A percentile compares a stretch with the other conserved stretches of the same genome.
These are phyloP conservation scores for Penicillium coffeae DNA, from an alignment of 495 filamentous ascomycete species.

Conservation along the genomic window DNA sequence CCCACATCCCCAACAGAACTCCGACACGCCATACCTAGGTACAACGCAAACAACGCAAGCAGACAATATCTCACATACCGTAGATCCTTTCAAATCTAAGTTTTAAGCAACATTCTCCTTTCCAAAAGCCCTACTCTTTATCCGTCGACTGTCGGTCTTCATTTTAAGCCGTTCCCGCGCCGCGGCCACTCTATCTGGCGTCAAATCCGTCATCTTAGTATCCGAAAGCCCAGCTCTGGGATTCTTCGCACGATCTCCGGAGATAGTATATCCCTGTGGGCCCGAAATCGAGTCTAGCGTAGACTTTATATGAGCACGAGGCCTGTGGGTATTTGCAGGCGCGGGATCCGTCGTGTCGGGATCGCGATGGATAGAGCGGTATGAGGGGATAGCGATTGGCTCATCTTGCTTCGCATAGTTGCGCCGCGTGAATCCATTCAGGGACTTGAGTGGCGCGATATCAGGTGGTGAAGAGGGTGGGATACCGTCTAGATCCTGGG, in stretches of 20 bases:
- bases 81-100: background rate
- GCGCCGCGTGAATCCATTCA: slow-evolving; percentile 16
- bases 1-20: too few relatives aligned
- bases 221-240: slow-evolving; percentile 23
- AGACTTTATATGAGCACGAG: slow-evolving; percentile 33
- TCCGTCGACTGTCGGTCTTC: slow-evolving; percentile 38
- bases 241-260: slow-evolving; percentile 37
- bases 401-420: slow-evolving; percentile 19
- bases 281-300: slow-evolving; percentile 22
- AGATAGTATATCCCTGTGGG: slow-evolving; percentile 16
- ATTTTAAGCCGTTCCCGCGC: slow-evolving; percentile 61
- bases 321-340: slow-evolving; percentile 16
- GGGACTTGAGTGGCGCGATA: slow-evolving; percentile 20
- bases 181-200: slow-evolving; percentile 57
- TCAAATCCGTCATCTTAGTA: slow-evolving; percentile 42
- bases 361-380: slow-evolving; percentile 24
- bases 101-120: slow-evolving; percentile 23
- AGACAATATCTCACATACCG: too few relatives aligned
- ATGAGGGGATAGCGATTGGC: slow-evolving; percentile 15
- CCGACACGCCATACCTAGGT: too few relatives aligned
- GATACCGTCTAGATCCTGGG: slow-evolving; percentile 11
- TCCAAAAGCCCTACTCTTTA: slow-evolving; percentile 18
- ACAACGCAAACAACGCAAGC: too few relatives aligned
- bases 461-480: slow-evolving; percentile 34
- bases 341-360: slow-evolving; percentile 4